Conservation (phyloP, 331 rosid genomes). For the Dryas integrifolia region DNA sequence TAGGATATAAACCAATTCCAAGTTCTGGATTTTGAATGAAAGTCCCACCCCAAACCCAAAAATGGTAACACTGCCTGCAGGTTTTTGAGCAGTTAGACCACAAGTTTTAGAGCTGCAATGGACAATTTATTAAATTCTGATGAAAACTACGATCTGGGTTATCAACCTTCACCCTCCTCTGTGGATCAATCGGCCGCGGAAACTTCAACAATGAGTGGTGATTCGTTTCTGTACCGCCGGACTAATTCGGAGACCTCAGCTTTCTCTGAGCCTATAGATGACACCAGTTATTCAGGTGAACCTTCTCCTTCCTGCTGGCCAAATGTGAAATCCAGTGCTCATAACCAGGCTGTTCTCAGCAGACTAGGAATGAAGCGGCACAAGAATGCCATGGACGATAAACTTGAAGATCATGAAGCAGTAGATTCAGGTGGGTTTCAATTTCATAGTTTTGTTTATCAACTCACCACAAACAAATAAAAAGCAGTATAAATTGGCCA, state of each 20-base stretch:
- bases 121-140: constrained; percentile 49
- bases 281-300: constrained; percentile 51
- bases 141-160: constrained; percentile 54
- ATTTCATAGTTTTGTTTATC: background rate
- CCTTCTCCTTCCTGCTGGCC: constrained; percentile 61
- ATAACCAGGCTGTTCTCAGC: constrained; percentile 41
- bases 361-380: constrained; percentile 50
- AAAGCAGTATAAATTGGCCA: background rate
- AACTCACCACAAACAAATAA: background rate
- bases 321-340: constrained; percentile 34
- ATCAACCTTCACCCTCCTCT: constrained; percentile 63
- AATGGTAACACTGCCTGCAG: constrained; percentile 9
- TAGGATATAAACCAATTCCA: constrained; percentile 21
- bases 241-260: constrained; percentile 65
- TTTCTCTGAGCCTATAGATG: constrained; percentile 59
- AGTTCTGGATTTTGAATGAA: constrained; percentile 23
- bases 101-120: constrained; percentile 40
- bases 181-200: constrained; percentile 61
- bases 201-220: constrained; percentile 64
- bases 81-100: constrained; percentile 27
- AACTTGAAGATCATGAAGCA: constrained; percentile 50
- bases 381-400: constrained; percentile 31
- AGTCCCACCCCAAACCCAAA: constrained; percentile 11
- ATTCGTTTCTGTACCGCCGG: constrained; percentile 51
- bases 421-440: constrained; percentile 57